phyloP scores from a whole-genome alignment of 305 asterid genomes.

The Fraxinus baroniana region DNA sequence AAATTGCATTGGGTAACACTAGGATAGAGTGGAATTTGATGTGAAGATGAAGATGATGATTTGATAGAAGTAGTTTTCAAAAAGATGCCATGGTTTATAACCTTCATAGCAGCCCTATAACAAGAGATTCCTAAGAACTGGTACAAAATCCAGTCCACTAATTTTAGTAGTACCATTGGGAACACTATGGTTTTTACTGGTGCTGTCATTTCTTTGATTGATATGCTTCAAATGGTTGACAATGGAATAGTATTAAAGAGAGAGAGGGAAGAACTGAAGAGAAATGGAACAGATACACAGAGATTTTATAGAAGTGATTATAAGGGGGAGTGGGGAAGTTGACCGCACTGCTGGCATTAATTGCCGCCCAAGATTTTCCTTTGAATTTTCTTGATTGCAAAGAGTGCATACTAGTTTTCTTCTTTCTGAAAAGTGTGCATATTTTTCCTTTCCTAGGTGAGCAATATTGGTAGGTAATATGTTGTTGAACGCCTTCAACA shows the following conservation, averaged over 20 bases:
- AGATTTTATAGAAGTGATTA: conserved; percentile 51
- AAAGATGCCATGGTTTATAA: conserved; percentile 46
- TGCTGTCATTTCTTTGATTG: conserved; percentile 23
- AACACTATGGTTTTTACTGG: conserved; percentile 56
- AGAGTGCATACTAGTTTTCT: background rate
- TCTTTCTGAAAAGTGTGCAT: background rate
- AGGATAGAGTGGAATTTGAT: conserved; percentile 36
- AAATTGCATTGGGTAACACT: conserved; percentile 42
- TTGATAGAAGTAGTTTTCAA: conserved; percentile 32
- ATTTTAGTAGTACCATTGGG: conserved; percentile 44
- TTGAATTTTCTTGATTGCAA: background rate
- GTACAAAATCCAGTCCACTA: conserved; percentile 51
- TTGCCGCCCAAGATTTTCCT: conserved; percentile 34
- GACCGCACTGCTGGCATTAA: conserved; percentile 68
- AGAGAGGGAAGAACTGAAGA: conserved; percentile 25
- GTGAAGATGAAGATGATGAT: conserved; percentile 22
- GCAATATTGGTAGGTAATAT: conserved; percentile 61
- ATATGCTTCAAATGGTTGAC: conserved; percentile 7
- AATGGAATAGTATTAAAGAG: background rate
- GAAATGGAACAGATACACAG: conserved; percentile 20
- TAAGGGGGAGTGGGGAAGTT: conserved; percentile 39
- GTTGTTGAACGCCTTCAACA: conserved; percentile 58
- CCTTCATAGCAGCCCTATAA: conserved; percentile 49
- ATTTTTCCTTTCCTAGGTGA: conserved; percentile 33
- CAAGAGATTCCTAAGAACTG: conserved; percentile 58